Evolutionary conservation across 306 rosid species (phyloP).

Genomic region (Cucumis melo): DNA sequence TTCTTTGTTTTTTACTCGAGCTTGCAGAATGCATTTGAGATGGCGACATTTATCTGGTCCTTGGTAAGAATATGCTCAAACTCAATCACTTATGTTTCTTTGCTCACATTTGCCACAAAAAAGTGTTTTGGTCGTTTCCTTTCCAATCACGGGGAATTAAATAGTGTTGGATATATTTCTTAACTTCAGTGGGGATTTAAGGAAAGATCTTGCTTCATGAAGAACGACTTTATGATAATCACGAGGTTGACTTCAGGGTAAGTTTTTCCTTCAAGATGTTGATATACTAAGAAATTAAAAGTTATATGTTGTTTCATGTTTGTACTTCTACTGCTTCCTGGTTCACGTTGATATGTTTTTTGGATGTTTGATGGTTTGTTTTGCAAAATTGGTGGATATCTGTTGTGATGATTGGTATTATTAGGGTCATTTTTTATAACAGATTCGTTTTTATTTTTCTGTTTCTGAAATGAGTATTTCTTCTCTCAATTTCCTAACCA

Average conservation of each 20-base stretch:
- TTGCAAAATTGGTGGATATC: background rate
- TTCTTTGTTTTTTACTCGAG: slow-evolving; percentile 6
- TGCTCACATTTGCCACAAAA: background rate
- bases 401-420: background rate
- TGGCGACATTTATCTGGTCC: slow-evolving; percentile 92
- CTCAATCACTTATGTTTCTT: background rate
- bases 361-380: background rate
- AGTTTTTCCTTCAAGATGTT: slow-evolving; percentile 8
- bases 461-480: too few species aligned
- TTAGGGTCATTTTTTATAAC: background rate
- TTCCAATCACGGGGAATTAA: background rate
- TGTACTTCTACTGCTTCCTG: background rate
- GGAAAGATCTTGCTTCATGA: slow-evolving; percentile 67
- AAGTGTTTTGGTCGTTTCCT: background rate
- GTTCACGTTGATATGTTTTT: background rate
- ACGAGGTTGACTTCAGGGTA: slow-evolving; percentile 72
- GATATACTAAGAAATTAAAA: background rate
- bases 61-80: slow-evolving; percentile 38
- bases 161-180: background rate
- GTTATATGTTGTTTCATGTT: background rate
- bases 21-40: slow-evolving; percentile 88
- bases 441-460: background rate
- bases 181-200: slow-evolving; percentile 63
- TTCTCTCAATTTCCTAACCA: too few species aligned
- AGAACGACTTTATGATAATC: slow-evolving; percentile 61